Conservation (phyloP, 106 monocot genomes). For the Dactylorhiza incarnata region DNA sequence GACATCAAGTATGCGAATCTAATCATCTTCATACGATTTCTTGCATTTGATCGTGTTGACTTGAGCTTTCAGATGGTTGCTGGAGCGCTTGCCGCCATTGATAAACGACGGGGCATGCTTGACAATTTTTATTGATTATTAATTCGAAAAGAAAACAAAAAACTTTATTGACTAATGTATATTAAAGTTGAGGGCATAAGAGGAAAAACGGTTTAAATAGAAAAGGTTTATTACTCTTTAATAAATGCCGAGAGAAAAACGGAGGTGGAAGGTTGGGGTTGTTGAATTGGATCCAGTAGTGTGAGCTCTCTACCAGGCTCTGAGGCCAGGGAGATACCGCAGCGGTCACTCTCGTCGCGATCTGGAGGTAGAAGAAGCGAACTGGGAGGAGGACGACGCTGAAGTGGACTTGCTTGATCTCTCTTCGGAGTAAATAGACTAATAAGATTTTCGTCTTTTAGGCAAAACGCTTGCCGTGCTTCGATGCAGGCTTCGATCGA, state of each 20-base stretch:
- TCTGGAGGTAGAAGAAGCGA: background rate
- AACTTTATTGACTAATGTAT: background rate
- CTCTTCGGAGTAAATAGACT: background rate
- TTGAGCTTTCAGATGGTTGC: too few relatives aligned
- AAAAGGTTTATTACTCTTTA: background rate
- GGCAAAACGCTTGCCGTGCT: background rate
- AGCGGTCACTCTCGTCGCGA: background rate
- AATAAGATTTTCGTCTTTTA: background rate
- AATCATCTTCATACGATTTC: too few relatives aligned
- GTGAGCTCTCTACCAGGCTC: background rate
- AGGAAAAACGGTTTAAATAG: background rate
- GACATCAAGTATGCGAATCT: too few relatives aligned
- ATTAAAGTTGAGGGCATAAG: background rate
- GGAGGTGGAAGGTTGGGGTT: background rate
- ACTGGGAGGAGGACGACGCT: background rate
- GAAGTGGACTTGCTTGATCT: background rate
- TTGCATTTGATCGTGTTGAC: too few relatives aligned
- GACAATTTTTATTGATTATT: too few relatives aligned
- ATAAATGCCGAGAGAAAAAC: constrained; percentile 1
- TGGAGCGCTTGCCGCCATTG: too few relatives aligned
- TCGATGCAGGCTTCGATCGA: constrained; percentile 3
- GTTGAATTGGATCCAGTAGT: constrained; percentile 4
- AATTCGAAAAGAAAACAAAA: too few relatives aligned
- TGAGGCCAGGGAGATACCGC: background rate
- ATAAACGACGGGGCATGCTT: too few relatives aligned